Base-by-base conservation (phyloP, 768 basidiomycete genomes). In the Suillus decipiens region DNA sequence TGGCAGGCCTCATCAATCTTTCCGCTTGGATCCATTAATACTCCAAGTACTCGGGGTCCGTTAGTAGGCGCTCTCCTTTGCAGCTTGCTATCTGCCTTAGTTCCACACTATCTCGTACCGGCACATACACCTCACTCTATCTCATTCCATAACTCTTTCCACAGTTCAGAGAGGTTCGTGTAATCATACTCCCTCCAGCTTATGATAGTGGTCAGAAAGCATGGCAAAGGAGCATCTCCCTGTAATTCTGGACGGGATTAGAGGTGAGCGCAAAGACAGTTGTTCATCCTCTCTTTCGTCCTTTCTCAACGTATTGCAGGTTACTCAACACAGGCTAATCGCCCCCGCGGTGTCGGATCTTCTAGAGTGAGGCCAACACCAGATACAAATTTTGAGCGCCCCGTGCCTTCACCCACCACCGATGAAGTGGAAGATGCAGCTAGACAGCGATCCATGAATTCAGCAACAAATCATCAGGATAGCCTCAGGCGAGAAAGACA, bases 161-260 rank as follows among this genome's bases (percentile, higher is more conserved):
- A 17, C 17, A 31, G 24, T 19, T 10, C 48, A 50, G 48, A 33
- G 15, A 51, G 15, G 28, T 19, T 51, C 28, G 28, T 31, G 28
- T 48, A 24, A 48, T 28, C 31, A 51, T 31, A 31, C 31, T 31
- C 17, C 28, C 28, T 31, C 9, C 50, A 51, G 50, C 31, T 31
- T 9, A 51, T 51, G 50, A 28, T 17, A 51, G 31, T 51, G 51
- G 51, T 78, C 72, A 31, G 74, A 74, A 64, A 71, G 66, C 42
- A 71, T 77, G 67, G 72, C 70, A 55, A 71, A 69, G 68, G 72
- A 79, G 62, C 79, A 80, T 61, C 76, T 77, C 65, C 48, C 24
- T 48, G 76, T 78, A 22, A 82, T 86, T 65, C 72, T 81, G 76
- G 79, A 83, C 63, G 79, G 72, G 68, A 80, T 82, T 64, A 76